Evolutionary conservation across 139 green algal genomes (phyloP), one percentile per base, ranked within the genome.

Genomic region (Coelastrella sp.): DNA sequence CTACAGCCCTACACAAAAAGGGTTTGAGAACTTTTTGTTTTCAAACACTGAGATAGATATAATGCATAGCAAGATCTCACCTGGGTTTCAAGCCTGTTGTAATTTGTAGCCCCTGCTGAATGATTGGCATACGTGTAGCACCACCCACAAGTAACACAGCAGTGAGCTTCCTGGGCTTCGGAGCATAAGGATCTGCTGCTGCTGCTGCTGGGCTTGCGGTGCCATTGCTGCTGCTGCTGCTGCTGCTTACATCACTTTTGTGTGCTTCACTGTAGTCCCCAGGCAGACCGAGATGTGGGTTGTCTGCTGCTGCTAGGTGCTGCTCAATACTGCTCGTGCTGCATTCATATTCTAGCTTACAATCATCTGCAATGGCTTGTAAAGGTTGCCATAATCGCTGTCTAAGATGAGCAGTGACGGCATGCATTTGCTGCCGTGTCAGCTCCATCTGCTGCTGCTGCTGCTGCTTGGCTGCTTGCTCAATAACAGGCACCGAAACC

Each of bases 71-170:
- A n/a, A n/a, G n/a, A n/a, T n/a, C n/a, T n/a, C n/a, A 87, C 85
- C 63, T 86, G 72, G 92, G 87, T 41, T 86, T 11, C 25, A 94
- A 38, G 11, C 89, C 91, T 19, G 92, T 92, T n/a, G 93, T 67
- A 35, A 59, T n/a, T 25, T 73, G 62, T 60, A 96, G 80, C 43
- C 91, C 89, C 21, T 83, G 40, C 69, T 83, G 85, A 35, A 97
- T 84, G 11, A 86, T 82, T 0, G 91, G 92, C 85, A 96, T 90
- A 34, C 90, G 81, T 2, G 94, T 96, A 2, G 89, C 87, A 7
- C 92, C 94, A 5, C 94, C 94, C 34, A 97, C 94, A 25, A 97
- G 86, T 77, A 95, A 86, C 34, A 95, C 86, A n/a, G 90, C 91
- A 3, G 85, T 93, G 63, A 95, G 85, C 37, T 81, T 81, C 1